Base-by-base conservation (phyloP, 2,329 filamentous ascomycete genomes). In the Curvularia sp. region DNA sequence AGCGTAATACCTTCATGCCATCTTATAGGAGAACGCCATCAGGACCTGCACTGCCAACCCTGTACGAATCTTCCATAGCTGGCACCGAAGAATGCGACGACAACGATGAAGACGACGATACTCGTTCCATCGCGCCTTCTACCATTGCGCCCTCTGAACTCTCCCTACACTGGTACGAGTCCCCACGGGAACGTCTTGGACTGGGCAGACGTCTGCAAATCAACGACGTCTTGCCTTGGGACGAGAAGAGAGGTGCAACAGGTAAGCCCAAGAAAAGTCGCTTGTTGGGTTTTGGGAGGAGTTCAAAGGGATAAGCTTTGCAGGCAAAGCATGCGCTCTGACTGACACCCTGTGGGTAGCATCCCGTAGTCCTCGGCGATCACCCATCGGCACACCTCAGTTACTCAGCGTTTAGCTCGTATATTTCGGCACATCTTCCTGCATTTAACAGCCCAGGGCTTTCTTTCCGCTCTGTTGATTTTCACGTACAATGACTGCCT, bases 171-270 rank as follows among this genome's bases (percentile, higher is more conserved):
- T 77, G 74, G 73, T 72, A 71, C 50, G 69, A 69, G 39, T 72
- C 71, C 53, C 66, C 75, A 24, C 71, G 70, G 24, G 76, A 78
- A 60, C 73, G 75, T 12, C 70, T 78, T 7, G 75, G 75, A 26
- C 65, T 78, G 1, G 75, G 76, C 30, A 69, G 74, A 24, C 67
- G 68, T 15, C 64, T 77, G 53, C 71, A 69, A 22, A 75, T 72
- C 64, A 70, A 65, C 28, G 74, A 73, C 44, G 61, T 62, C 15
- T 50, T 71, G 57, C 75, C 75, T 5, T 78, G 75, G 74, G 75
- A 69, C 44, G 58, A 55, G 26, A 55, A 59, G 49, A 47, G 51
- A 43, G 57, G 58, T 24, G 43, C 55, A 39, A 46, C 55, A 68
- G 69, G 66, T 66, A 74, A 72, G 68, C 61, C 62, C 26, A 75